A percentile compares a stretch with the other conserved stretches of the same genome.
Evolutionary conservation across 2,329 filamentous ascomycete genomes (phyloP).

Genomic region (Diplodia corticola): DNA sequence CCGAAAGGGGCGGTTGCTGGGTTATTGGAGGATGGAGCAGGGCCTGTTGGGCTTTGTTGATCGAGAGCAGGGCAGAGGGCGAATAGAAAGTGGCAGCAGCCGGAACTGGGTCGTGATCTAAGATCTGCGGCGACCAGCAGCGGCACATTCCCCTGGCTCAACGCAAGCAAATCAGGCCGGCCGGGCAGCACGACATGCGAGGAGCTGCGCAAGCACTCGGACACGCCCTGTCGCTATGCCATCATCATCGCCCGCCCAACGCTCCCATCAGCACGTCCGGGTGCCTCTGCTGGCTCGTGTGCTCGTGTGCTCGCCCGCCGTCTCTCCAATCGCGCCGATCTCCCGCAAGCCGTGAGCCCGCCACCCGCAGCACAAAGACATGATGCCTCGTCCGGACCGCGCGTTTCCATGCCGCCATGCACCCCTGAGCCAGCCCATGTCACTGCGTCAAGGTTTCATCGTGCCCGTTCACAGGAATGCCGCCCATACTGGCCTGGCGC

Average conservation of each 20-base stretch:
- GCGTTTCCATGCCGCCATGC: neutral
- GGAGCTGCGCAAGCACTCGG: conserved; percentile 7
- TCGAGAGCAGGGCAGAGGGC: neutral
- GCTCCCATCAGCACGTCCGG: neutral
- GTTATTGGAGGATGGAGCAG: neutral
- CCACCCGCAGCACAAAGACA: neutral
- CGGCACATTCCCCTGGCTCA: conserved; percentile 16
- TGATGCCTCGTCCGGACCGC: neutral
- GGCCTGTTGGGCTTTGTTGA: neutral
- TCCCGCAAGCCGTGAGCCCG: neutral
- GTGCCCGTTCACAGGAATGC: conserved; percentile 5
- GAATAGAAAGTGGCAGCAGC: conserved; percentile 13
- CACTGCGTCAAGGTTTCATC: neutral
- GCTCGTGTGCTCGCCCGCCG: neutral
- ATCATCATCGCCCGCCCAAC: conserved; percentile 11
- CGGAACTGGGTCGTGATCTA: conserved; percentile 8
- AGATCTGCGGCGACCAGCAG: conserved; percentile 12
- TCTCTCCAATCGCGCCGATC: conserved; percentile 9
- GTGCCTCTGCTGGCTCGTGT: conserved; percentile 5
- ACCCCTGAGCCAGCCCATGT: conserved; percentile 14
- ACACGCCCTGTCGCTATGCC: conserved; percentile 12
- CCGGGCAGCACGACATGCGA: conserved; percentile 5
- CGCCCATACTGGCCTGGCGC: neutral
- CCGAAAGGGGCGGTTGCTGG: conserved; percentile 12
- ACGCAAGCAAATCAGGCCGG: conserved; percentile 6